Evolutionary conservation across 805 yeast species (phyloP).

Genomic region (Wickerhamiella allomyrinae): DNA sequence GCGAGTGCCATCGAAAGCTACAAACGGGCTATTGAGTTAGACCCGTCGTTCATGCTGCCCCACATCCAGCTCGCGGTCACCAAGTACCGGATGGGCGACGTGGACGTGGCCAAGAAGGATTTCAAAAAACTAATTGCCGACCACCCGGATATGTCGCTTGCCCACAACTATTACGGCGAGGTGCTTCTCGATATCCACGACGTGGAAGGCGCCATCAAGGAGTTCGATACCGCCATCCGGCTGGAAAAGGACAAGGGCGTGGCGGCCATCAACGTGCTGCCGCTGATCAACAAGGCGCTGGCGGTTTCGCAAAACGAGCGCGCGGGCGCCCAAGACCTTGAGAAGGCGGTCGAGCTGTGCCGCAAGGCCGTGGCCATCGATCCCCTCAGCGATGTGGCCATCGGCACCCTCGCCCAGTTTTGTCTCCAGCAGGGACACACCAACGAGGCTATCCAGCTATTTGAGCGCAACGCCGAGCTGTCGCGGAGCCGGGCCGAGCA

Average conservation of each 20-base stretch:
- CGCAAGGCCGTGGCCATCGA: slow-evolving; percentile 68
- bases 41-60: slow-evolving; percentile 66
- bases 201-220: slow-evolving; percentile 54
- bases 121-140: slow-evolving; percentile 40
- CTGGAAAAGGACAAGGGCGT: slow-evolving; percentile 45
- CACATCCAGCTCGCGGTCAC: slow-evolving; percentile 89
- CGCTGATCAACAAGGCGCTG: slow-evolving; percentile 80
- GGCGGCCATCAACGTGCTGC: slow-evolving; percentile 74
- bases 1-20: slow-evolving; percentile 60
- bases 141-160: slow-evolving; percentile 80
- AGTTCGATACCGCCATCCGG: slow-evolving; percentile 75
- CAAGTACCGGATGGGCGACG: slow-evolving; percentile 60
- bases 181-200: slow-evolving; percentile 73
- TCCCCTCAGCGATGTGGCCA: slow-evolving; percentile 79
- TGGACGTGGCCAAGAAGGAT: slow-evolving; percentile 43
- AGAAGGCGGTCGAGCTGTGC: slow-evolving; percentile 50
- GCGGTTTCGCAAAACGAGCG: slow-evolving; percentile 25
- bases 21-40: slow-evolving; percentile 56
- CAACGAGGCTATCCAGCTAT: slow-evolving; percentile 65
- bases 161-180: slow-evolving; percentile 93
- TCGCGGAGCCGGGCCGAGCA: slow-evolving; percentile 79
- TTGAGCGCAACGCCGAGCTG: slow-evolving; percentile 68
- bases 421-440: slow-evolving; percentile 71
- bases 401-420: slow-evolving; percentile 82
- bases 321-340: slow-evolving; percentile 28